These are phyloP conservation scores for Lepidium campestre DNA, from an alignment of 441 rosid genomes.

Conservation along the genomic window DNA sequence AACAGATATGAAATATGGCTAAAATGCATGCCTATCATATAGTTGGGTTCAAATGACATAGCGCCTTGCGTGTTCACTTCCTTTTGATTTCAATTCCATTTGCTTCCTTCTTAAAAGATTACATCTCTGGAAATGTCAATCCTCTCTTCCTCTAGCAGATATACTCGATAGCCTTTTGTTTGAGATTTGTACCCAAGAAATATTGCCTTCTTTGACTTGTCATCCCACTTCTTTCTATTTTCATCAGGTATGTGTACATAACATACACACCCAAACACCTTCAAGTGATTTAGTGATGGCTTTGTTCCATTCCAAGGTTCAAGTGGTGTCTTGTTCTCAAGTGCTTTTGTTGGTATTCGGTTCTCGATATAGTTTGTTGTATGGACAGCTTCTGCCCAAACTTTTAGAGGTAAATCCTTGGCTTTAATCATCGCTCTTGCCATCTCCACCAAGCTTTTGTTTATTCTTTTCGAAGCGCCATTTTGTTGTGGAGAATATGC, in stretches of 20 bases:
- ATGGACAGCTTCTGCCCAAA: neutral
- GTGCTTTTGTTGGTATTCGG: neutral
- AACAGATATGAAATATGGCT: no score
- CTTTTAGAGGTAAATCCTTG: neutral
- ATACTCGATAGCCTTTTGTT: neutral
- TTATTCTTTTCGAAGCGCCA: neutral
- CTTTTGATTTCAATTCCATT: neutral
- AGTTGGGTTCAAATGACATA: no score
- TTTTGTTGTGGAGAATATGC: conserved; percentile 4
- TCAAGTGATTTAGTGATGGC: neutral
- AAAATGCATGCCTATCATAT: no score
- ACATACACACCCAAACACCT: neutral
- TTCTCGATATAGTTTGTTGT: neutral
- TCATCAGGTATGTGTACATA: neutral
- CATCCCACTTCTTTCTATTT: neutral
- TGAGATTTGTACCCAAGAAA: neutral
- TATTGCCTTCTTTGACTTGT: neutral
- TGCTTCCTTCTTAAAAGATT: neutral
- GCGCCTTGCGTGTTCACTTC: neutral
- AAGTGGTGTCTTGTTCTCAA: neutral
- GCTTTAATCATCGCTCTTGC: neutral
- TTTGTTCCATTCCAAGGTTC: neutral
- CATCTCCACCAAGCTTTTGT: neutral
- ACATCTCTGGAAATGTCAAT: neutral
- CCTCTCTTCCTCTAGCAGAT: neutral